Evolutionary conservation across 805 yeast species (phyloP).

Genomic region (Wickerhamiella azymoides): DNA sequence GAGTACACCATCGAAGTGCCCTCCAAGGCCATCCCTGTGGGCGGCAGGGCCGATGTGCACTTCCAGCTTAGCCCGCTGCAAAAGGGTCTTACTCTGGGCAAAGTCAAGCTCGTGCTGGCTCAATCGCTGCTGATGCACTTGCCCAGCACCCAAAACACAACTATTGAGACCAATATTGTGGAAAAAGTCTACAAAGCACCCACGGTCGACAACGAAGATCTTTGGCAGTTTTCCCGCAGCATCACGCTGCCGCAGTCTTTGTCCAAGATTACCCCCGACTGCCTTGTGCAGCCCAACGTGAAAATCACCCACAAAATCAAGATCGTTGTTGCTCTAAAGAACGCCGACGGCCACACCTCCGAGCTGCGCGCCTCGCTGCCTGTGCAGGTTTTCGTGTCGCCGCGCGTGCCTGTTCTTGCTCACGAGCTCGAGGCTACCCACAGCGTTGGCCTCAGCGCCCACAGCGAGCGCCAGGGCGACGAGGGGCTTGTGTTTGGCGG

Average conservation of each 20-base stretch:
- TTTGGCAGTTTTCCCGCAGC: slow-evolving; percentile 58
- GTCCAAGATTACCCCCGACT: slow-evolving; percentile 73
- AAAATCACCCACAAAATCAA: slow-evolving; percentile 83
- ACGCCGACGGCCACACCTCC: slow-evolving; percentile 86
- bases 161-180: slow-evolving; percentile 48
- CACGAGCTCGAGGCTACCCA: slow-evolving; percentile 15
- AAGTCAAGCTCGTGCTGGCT: slow-evolving; percentile 49
- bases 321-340: slow-evolving; percentile 61
- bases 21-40: slow-evolving; percentile 78
- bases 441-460: slow-evolving; percentile 1
- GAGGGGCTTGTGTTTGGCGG: slow-evolving; percentile 6
- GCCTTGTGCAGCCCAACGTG: slow-evolving; percentile 50
- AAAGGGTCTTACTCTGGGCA: slow-evolving; percentile 69
- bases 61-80: slow-evolving; percentile 62
- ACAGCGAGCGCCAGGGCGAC: background rate
- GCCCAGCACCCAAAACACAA: slow-evolving; percentile 46
- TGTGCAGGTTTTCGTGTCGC: slow-evolving; percentile 58
- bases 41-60: slow-evolving; percentile 58
- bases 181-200: slow-evolving; percentile 28
- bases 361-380: slow-evolving; percentile 88
- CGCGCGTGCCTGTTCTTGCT: slow-evolving; percentile 63
- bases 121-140: slow-evolving; percentile 44
- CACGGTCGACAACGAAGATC: slow-evolving; percentile 26
- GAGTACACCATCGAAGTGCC: slow-evolving; percentile 84
- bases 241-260: slow-evolving; percentile 60